Percentiles rank a stretch among this genome's conserved stretches.
Evolutionary conservation across 257 asterid genomes (phyloP).

Genomic region (Leptodermis oblonga): DNA sequence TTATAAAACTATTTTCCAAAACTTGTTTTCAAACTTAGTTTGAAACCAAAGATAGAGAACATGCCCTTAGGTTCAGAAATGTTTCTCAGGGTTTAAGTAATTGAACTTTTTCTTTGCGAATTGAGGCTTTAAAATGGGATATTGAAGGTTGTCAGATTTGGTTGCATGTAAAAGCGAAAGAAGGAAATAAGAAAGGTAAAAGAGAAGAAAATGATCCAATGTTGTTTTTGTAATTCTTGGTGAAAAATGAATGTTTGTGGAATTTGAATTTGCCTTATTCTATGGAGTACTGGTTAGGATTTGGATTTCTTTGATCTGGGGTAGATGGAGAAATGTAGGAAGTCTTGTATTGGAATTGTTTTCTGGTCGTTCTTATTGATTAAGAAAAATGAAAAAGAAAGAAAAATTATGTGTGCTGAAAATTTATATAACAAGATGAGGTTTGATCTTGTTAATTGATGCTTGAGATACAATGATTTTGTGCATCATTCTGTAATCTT

Average conservation of each 20-base stretch:
- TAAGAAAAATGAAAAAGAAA: background rate
- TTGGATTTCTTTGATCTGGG: background rate
- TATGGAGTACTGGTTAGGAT: no score
- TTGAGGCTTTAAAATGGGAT: no score
- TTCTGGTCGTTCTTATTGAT: background rate
- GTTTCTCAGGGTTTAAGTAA: background rate
- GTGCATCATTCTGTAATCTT: background rate
- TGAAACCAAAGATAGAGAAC: no score
- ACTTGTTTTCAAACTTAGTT: no score
- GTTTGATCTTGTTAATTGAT: background rate
- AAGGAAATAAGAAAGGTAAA: background rate
- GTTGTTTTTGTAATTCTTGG: background rate
- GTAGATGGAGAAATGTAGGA: background rate
- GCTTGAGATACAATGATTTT: background rate
- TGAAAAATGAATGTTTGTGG: background rate
- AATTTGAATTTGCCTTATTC: background rate
- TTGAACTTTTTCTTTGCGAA: background rate
- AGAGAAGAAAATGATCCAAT: background rate
- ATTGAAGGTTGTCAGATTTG: background rate
- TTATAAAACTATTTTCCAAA: no score
- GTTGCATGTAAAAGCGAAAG: background rate
- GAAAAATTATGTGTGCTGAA: background rate
- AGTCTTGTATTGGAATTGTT: background rate
- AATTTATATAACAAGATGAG: background rate
- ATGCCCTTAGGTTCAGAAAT: background rate